phyloP scores from a whole-genome alignment of 2,329 filamentous ascomycete genomes.

The Talaromyces sp. region DNA sequence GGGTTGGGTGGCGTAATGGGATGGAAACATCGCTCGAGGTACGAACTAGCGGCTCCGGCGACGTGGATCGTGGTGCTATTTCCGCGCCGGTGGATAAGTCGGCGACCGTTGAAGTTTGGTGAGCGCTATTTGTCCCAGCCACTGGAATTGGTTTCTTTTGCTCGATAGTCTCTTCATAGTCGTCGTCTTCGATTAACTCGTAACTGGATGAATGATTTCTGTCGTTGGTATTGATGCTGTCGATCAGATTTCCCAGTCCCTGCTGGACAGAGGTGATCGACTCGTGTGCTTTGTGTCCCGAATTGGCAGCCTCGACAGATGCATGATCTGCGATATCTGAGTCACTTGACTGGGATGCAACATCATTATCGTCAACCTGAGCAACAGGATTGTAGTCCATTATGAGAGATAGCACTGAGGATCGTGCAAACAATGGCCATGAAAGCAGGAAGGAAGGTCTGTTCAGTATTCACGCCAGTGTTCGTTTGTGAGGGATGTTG shows the following conservation, averaged over 20 bases:
- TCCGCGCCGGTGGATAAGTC: conserved; percentile 1
- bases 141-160: conserved; percentile 18
- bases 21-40: conserved; percentile 42
- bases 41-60: conserved; percentile 34
- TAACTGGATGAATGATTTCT: conserved; percentile 30
- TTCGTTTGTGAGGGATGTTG: not conserved
- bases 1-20: conserved; percentile 48
- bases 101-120: conserved; percentile 8
- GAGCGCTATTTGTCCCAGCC: not conserved
- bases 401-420: conserved; percentile 16
- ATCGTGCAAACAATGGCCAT: conserved; percentile 9
- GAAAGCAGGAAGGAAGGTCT: not conserved
- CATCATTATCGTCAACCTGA: conserved; percentile 38
- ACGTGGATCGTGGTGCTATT: conserved; percentile 16
- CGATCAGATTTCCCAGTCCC: conserved; percentile 5
- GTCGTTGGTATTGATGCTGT: conserved; percentile 19
- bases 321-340: conserved; percentile 33
- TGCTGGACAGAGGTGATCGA: conserved; percentile 5
- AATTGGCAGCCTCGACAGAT: conserved; percentile 3
- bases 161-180: conserved; percentile 36
- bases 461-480: not conserved
- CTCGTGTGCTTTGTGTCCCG: conserved; percentile 8
- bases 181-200: conserved; percentile 47
- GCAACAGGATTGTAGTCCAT: conserved; percentile 47
- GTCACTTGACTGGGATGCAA: conserved; percentile 27